Percentiles rank a stretch among this genome's conserved stretches.
These are phyloP conservation scores for Sanghuangporus weigelae DNA, from an alignment of 1,284 basidiomycete species.

Conservation along the genomic window DNA sequence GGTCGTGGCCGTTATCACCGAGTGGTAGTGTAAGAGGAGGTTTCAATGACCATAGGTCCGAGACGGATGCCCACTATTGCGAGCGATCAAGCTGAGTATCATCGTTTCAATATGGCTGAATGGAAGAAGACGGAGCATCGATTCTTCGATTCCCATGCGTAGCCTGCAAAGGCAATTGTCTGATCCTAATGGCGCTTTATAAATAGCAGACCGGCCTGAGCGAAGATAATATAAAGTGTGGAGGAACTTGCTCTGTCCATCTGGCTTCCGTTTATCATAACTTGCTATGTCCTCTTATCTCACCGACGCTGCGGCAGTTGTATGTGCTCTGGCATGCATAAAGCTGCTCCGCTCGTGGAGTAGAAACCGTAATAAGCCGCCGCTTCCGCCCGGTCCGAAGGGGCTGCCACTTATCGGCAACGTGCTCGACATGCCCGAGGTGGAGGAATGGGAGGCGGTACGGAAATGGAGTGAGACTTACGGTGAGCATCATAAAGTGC, in stretches of 20 bases:
- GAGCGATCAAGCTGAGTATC: too few species aligned
- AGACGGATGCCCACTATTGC: too few species aligned
- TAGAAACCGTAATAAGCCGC: background rate
- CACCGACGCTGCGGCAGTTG: background rate
- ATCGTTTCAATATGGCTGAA: too few species aligned
- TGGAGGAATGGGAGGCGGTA: slow-evolving; percentile 15
- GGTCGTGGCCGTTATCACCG: too few species aligned
- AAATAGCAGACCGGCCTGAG: background rate
- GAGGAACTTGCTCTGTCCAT: background rate
- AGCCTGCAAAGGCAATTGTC: background rate
- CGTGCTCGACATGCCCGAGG: slow-evolving; percentile 18
- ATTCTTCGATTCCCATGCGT: background rate
- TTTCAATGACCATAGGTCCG: too few species aligned
- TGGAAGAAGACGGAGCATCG: too few species aligned
- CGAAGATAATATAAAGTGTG: background rate
- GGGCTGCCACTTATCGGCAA: slow-evolving; percentile 20
- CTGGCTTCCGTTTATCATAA: background rate
- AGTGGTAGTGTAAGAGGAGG: too few species aligned
- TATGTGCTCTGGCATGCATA: background rate
- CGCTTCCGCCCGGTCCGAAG: slow-evolving; percentile 19
- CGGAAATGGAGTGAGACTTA: slow-evolving; percentile 19
- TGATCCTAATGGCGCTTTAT: background rate
- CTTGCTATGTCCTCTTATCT: background rate
- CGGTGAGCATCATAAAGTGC: slow-evolving; percentile 25
- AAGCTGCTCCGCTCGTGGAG: background rate